Evolutionary conservation across 1,284 basidiomycete species (phyloP), one percentile per base, ranked within the genome.

Genomic region (Ganoderma leucocontextum): DNA sequence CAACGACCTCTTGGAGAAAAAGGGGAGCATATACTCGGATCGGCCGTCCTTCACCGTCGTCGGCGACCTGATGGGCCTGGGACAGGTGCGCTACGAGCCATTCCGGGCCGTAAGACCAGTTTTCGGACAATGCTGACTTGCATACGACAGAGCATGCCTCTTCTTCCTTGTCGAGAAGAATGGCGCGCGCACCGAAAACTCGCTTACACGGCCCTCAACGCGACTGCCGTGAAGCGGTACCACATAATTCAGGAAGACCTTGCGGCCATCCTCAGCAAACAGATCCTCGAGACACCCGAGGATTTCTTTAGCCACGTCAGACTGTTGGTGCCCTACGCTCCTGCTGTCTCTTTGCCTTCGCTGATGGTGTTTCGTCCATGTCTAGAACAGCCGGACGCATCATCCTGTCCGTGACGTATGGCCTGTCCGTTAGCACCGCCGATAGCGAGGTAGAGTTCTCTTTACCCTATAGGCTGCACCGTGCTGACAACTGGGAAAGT

Each of bases 21-120:
- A 77, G n/a, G 75, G 75, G 1, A 68, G 63, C 2, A 76, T 76
- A 8, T 83, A 83, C 63, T 80, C 81, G 2, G 75, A 80, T 62
- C 73, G 82, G 10, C 81, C 82, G 0, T 60, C 55, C 1, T 81
- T 82, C 57, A 78, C 77, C 1, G 77, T 81, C 39, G 77, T 76
- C 3, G 75, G 80, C 6, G 80, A 82, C 62, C 74, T 83, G n/a
- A 81, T 82, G 78, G 73, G 69, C 4, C 65, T 80, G 4, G 70
- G 74, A 41, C 69, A 76, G 33, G 81, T 80, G 38, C 33, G 65
- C 44, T 19, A 4, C 62, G n/a, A 53, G 41, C 19, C 33, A 25
- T 38, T 12, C 15, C 13, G 10, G 36, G 52, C 22, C 15, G 15
- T 25, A 29, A 13, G 25, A 9, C 12, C 17, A 19, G 35, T 7